Evolutionary conservation across 805 yeast species (phyloP).

Genomic region (Wickerhamiella sorbophila): DNA sequence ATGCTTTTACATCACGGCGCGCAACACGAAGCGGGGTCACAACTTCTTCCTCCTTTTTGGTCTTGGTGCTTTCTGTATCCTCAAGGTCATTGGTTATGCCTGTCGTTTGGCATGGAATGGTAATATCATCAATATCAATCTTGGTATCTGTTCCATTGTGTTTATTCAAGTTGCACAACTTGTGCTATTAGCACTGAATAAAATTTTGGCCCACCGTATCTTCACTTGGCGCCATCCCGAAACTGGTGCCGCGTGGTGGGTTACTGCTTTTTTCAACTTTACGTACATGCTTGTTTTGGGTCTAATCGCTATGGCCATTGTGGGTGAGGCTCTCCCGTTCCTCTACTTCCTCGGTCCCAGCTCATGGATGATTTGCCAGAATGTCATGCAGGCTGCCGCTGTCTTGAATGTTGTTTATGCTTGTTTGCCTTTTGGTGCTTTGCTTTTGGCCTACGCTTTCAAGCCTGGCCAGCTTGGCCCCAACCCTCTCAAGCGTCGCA

Average conservation of each 20-base stretch:
- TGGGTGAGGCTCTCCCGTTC: slow-evolving; percentile 49
- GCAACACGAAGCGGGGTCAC: slow-evolving; percentile 43
- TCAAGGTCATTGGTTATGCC: slow-evolving; percentile 46
- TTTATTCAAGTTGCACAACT: slow-evolving; percentile 44
- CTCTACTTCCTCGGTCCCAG: slow-evolving; percentile 36
- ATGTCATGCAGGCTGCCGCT: slow-evolving; percentile 40
- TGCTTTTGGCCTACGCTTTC: slow-evolving; percentile 37
- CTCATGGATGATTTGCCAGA: slow-evolving; percentile 37
- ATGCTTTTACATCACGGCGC: slow-evolving; percentile 33
- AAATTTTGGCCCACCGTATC: slow-evolving; percentile 55
- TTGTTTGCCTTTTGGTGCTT: slow-evolving; percentile 35
- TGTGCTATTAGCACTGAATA: slow-evolving; percentile 42
- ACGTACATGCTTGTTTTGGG: slow-evolving; percentile 42
- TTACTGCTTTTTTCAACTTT: slow-evolving; percentile 37
- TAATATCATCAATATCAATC: slow-evolving; percentile 31
- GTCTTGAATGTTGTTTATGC: slow-evolving; percentile 38
- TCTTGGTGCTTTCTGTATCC: slow-evolving; percentile 37
- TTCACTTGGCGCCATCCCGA: slow-evolving; percentile 70
- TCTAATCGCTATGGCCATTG: slow-evolving; percentile 52
- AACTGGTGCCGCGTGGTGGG: slow-evolving; percentile 38
- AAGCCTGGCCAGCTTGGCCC: slow-evolving; percentile 37
- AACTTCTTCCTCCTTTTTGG: slow-evolving; percentile 42
- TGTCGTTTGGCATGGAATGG: slow-evolving; percentile 45
- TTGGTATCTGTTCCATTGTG: slow-evolving; percentile 45
- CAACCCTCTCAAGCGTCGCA: slow-evolving; percentile 11